phyloP scores from a whole-genome alignment of 345 rosid genomes.

The Lumnitzera littorea region DNA sequence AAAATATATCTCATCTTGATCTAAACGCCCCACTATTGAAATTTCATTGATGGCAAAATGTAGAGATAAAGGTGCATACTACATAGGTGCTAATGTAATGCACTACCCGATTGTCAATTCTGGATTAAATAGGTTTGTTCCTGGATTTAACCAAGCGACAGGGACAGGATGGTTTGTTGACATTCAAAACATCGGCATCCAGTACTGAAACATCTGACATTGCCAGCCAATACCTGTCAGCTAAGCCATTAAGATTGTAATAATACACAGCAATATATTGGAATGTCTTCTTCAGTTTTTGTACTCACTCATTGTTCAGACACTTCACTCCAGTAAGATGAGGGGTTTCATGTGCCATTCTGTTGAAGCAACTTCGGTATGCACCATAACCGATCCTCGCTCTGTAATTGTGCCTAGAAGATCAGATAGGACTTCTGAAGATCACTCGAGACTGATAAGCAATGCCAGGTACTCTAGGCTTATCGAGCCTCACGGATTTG shows the following conservation, averaged over 20 bases:
- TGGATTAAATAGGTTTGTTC: slow-evolving; percentile 3
- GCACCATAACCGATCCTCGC: slow-evolving; percentile 32
- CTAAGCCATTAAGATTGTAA: slow-evolving; percentile 2
- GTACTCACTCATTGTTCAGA: slow-evolving; percentile 3
- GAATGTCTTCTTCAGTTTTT: slow-evolving; percentile 3
- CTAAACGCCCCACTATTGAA: too few species aligned
- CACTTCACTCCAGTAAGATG: slow-evolving; percentile 16
- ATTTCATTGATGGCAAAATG: too few species aligned
- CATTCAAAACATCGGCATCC: slow-evolving; percentile 10
- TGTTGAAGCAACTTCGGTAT: slow-evolving; percentile 32
- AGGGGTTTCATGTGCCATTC: slow-evolving; percentile 65
- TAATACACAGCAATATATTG: background rate
- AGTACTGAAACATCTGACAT: slow-evolving; percentile 12
- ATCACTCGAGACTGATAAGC: slow-evolving; percentile 11
- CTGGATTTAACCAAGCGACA: slow-evolving; percentile 9
- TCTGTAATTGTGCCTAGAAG: slow-evolving; percentile 34
- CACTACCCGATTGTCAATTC: slow-evolving; percentile 3
- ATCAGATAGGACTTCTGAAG: slow-evolving; percentile 8
- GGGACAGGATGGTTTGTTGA: slow-evolving; percentile 9
- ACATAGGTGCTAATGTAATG: background rate
- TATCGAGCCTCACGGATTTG: slow-evolving; percentile 13
- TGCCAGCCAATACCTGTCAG: slow-evolving; percentile 12
- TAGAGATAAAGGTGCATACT: too few species aligned
- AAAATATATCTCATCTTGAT: too few species aligned
- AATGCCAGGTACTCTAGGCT: slow-evolving; percentile 27